Evolutionary conservation across 192 early-diverging fungal species (phyloP).

Genomic region (Coemansia sp.): DNA sequence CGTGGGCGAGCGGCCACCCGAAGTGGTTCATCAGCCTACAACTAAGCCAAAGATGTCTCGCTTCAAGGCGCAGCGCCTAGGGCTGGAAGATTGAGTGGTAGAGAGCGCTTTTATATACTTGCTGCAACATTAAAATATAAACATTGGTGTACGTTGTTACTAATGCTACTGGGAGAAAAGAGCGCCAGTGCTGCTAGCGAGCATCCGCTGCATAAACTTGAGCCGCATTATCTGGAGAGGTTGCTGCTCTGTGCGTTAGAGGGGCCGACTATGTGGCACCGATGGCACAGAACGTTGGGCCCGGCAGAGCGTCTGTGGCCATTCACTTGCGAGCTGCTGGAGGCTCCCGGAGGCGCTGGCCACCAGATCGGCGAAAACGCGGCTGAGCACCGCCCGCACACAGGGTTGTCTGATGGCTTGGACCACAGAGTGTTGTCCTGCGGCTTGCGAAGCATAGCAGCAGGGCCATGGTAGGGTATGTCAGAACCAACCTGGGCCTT

Average conservation of each 20-base stretch:
- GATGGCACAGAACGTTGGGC: constrained; percentile 37
- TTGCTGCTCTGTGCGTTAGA: not conserved
- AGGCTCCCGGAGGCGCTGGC: constrained; percentile 15
- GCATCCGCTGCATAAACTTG: not conserved
- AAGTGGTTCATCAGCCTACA: constrained; percentile 21
- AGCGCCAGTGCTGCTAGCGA: too few relatives aligned
- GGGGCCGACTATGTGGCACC: constrained; percentile 29
- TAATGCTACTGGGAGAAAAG: too few relatives aligned
- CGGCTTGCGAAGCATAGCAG: not conserved
- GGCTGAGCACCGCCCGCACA: constrained; percentile 25
- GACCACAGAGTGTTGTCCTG: constrained; percentile 7
- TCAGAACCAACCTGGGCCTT: not conserved
- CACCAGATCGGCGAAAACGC: constrained; percentile 53
- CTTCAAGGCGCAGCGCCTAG: constrained; percentile 54
- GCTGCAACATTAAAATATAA: not conserved
- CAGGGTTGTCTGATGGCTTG: constrained; percentile 23
- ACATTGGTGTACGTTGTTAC: not conserved
- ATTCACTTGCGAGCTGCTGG: not conserved
- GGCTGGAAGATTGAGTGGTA: constrained; percentile 14
- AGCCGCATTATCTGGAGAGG: not conserved
- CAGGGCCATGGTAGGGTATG: not conserved
- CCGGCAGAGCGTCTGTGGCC: not conserved
- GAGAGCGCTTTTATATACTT: too few relatives aligned
- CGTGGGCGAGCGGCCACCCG: constrained; percentile 10
- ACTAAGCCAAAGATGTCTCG: constrained; percentile 50